A percentile compares a stretch with the other conserved stretches of the same genome.
Evolutionary conservation across 2,329 filamentous ascomycete genomes (phyloP).

Genomic region (Phialocephala subalpina): DNA sequence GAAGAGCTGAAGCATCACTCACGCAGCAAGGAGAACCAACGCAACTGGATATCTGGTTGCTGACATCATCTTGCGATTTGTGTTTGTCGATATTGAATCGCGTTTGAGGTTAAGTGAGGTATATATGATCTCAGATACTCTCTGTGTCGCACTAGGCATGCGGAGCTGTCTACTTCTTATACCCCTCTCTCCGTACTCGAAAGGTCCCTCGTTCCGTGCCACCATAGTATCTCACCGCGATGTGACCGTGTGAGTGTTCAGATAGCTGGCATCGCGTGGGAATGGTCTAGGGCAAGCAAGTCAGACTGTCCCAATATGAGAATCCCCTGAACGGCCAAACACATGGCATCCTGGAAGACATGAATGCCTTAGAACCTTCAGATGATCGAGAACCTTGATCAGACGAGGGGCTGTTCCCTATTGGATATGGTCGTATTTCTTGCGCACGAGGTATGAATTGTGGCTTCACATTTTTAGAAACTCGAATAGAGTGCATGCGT

Average conservation of each 20-base stretch:
- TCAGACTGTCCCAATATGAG: not conserved
- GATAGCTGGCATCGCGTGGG: not conserved
- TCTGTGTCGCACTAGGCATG: not conserved
- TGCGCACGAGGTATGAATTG: not conserved
- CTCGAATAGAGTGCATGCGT: slow-evolving; percentile 23
- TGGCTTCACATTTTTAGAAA: slow-evolving; percentile 24
- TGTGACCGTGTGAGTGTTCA: not conserved
- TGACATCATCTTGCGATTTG: not conserved
- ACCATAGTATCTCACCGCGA: not conserved
- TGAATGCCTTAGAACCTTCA: not conserved
- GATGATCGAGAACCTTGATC: not conserved
- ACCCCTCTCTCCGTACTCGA: not conserved
- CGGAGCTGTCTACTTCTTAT: slow-evolving; percentile 7
- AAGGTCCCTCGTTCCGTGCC: not conserved
- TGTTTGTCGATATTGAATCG: not conserved
- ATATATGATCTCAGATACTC: slow-evolving; percentile 5
- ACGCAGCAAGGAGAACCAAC: slow-evolving; percentile 18
- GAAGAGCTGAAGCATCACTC: slow-evolving; percentile 2
- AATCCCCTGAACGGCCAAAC: not conserved
- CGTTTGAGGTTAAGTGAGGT: slow-evolving; percentile 1
- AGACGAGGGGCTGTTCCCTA: not conserved
- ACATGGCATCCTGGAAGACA: not conserved
- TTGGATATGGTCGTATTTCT: not conserved
- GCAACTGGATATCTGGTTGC: slow-evolving; percentile 3
- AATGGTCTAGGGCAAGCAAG: not conserved